phyloP scores from a whole-genome alignment of 805 yeast genomes.

The Metschnikowia reukaufii region DNA sequence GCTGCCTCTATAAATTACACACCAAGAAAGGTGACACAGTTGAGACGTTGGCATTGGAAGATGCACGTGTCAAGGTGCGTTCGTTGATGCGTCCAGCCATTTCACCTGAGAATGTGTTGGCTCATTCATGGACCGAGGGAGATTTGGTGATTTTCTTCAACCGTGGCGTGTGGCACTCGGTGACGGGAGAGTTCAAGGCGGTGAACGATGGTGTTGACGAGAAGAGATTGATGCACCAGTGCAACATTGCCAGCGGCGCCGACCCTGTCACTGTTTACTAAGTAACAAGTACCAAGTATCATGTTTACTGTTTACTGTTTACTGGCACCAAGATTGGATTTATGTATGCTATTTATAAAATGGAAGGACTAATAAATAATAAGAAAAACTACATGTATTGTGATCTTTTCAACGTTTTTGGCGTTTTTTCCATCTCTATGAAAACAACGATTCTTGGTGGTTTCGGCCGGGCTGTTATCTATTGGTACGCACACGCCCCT shows the following conservation, averaged over 20 bases:
- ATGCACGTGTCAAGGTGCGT: slow-evolving; percentile 73
- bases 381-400: background rate
- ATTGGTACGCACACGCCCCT: slow-evolving; percentile 1
- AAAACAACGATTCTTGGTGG: too few species aligned
- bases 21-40: slow-evolving; percentile 50
- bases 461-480: background rate
- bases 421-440: too few species aligned
- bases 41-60: slow-evolving; percentile 54
- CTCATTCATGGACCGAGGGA: slow-evolving; percentile 81
- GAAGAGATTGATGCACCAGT: slow-evolving; percentile 87
- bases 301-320: too few species aligned
- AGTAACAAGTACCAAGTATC: too few species aligned
- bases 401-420: background rate
- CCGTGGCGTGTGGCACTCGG: slow-evolving; percentile 90
- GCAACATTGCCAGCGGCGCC: slow-evolving; percentile 80
- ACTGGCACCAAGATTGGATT: too few species aligned
- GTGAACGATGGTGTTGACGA: slow-evolving; percentile 56
- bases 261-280: slow-evolving; percentile 49
- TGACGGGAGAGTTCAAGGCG: slow-evolving; percentile 78
- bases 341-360: background rate
- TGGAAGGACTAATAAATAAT: background rate
- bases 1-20: slow-evolving; percentile 71
- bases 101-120: slow-evolving; percentile 67
- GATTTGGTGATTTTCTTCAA: slow-evolving; percentile 85
- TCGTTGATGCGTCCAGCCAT: slow-evolving; percentile 84